A percentile compares a stretch with the other conserved stretches of the same genome.
phyloP scores from a whole-genome alignment of 768 basidiomycete genomes.

The Grammothele lineata region DNA sequence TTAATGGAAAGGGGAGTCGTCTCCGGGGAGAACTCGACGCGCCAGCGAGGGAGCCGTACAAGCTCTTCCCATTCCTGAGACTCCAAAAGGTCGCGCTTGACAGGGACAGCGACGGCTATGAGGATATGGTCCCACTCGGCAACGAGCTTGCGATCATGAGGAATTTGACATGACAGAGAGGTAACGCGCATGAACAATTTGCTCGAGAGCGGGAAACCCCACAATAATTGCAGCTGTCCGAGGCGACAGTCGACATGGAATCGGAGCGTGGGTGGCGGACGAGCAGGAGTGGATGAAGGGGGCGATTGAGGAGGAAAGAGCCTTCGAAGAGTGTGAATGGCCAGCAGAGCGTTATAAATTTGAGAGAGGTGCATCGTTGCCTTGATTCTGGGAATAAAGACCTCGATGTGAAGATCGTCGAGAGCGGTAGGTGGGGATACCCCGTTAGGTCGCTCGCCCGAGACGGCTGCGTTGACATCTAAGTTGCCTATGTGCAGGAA shows the following conservation, averaged over 20 bases:
- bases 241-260: slow-evolving; percentile 29
- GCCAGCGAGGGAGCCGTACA: slow-evolving; percentile 51
- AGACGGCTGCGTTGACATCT: slow-evolving; percentile 25
- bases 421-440: slow-evolving; percentile 7
- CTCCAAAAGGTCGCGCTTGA: slow-evolving; percentile 31
- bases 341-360: slow-evolving; percentile 67
- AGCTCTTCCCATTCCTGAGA: slow-evolving; percentile 73
- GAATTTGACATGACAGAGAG: slow-evolving; percentile 21
- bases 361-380: slow-evolving; percentile 58
- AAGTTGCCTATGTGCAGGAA: slow-evolving; percentile 40
- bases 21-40: slow-evolving; percentile 32
- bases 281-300: slow-evolving; percentile 8
- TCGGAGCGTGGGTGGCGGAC: slow-evolving; percentile 15
- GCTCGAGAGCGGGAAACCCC: slow-evolving; percentile 43
- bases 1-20: slow-evolving; percentile 36
- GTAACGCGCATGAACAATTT: slow-evolving; percentile 36
- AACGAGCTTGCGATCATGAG: slow-evolving; percentile 19
- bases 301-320: slow-evolving; percentile 28
- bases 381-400: slow-evolving; percentile 50
- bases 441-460: slow-evolving; percentile 16
- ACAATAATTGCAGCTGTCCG: slow-evolving; percentile 43
- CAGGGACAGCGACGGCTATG: slow-evolving; percentile 55
- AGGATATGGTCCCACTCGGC: slow-evolving; percentile 39
- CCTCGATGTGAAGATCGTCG: slow-evolving; percentile 44
- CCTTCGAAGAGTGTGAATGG: slow-evolving; percentile 44